phyloP scores from a whole-genome alignment of 2,329 filamentous ascomycete genomes.

The Talaromyces sp. region DNA sequence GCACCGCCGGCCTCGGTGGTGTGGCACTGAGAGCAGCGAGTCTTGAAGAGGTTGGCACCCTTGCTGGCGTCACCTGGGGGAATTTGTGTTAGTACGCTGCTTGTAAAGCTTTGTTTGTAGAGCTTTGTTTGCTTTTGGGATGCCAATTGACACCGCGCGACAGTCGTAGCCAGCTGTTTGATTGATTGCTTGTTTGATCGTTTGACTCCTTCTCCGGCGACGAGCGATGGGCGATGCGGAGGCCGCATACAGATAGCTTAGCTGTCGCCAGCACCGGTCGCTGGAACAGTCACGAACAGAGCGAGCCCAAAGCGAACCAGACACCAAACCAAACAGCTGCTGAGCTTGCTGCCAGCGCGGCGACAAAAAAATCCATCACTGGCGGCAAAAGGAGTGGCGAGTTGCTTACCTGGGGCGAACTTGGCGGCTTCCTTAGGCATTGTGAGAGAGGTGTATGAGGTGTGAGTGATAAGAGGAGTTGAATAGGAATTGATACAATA shows the following conservation, averaged over 20 bases:
- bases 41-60: slow-evolving; percentile 99
- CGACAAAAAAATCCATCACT: neutral
- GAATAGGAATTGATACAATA: neutral
- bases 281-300: neutral
- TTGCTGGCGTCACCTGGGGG: slow-evolving; percentile 79
- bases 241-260: neutral
- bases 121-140: too few relatives aligned
- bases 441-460: slow-evolving; percentile 20
- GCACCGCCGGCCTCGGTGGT: slow-evolving; percentile 81
- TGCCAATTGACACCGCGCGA: neutral
- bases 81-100: slow-evolving; percentile 21
- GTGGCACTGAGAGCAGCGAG: slow-evolving; percentile 97
- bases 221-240: neutral
- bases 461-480: neutral
- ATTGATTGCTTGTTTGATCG: neutral
- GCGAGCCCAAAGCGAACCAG: neutral
- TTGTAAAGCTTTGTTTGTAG: neutral
- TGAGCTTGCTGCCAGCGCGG: neutral
- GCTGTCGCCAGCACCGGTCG: neutral
- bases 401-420: slow-evolving; percentile 41
- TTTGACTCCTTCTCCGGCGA: neutral
- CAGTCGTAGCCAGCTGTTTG: neutral
- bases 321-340: neutral
- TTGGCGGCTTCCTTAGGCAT: slow-evolving; percentile 37
- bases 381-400: slow-evolving; percentile 3